A percentile compares a stretch with the other conserved stretches of the same genome.
These are phyloP conservation scores for Aspergillus pseudoterreus DNA, from an alignment of 2,329 filamentous ascomycete genomes.

Conservation along the genomic window DNA sequence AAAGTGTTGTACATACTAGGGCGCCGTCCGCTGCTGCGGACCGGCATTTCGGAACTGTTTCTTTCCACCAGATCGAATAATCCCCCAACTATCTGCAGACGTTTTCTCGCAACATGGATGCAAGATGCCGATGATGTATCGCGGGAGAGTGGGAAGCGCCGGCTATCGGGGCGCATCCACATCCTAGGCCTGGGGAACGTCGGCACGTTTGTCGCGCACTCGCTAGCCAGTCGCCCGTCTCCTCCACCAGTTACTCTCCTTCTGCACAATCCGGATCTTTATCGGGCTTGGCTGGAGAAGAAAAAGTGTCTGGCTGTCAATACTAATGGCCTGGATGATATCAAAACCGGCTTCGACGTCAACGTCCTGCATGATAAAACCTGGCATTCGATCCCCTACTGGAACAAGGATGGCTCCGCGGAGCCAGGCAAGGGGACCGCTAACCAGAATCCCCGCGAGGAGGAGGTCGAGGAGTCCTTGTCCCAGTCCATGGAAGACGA, in stretches of 20 bases:
- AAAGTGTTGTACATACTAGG: slow-evolving; percentile 35
- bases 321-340: slow-evolving; percentile 39
- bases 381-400: slow-evolving; percentile 32
- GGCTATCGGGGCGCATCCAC: slow-evolving; percentile 44
- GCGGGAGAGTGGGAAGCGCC: slow-evolving; percentile 14
- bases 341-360: slow-evolving; percentile 42
- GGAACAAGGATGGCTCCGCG: slow-evolving; percentile 13
- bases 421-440: slow-evolving; percentile 4
- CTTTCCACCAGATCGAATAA: neutral
- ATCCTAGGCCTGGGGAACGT: slow-evolving; percentile 75
- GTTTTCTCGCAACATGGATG: slow-evolving; percentile 25
- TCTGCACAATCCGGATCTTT: slow-evolving; percentile 50
- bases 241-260: slow-evolving; percentile 73
- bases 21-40: slow-evolving; percentile 31
- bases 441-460: slow-evolving; percentile 10
- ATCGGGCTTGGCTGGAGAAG: slow-evolving; percentile 20
- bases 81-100: slow-evolving; percentile 4
- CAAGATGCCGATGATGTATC: slow-evolving; percentile 24
- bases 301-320: slow-evolving; percentile 31
- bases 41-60: slow-evolving; percentile 17
- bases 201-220: slow-evolving; percentile 70
- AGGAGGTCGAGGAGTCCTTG: slow-evolving; percentile 7
- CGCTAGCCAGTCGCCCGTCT: slow-evolving; percentile 63
- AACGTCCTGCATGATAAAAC: slow-evolving; percentile 33
- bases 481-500: slow-evolving; percentile 26